These are phyloP conservation scores for Oehlia diaphana DNA, from an alignment of 192 early-diverging fungal genomes.

Conservation along the genomic window DNA sequence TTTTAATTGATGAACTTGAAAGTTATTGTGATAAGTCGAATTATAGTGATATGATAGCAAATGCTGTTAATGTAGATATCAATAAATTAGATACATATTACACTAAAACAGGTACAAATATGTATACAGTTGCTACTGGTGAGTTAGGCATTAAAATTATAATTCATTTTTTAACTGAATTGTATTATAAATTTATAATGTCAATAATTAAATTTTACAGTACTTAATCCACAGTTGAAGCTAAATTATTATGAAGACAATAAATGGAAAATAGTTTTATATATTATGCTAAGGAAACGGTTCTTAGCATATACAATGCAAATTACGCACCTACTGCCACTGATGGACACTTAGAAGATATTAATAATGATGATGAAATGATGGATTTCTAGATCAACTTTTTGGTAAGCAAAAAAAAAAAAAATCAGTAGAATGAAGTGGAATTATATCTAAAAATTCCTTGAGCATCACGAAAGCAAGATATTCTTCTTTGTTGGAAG, in stretches of 20 bases:
- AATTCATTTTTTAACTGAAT: no score
- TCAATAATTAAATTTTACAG: background rate
- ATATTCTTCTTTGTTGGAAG: conserved; percentile 1
- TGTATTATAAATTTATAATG: no score
- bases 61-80: background rate
- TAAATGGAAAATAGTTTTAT: conserved; percentile 11
- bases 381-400: conserved; percentile 7
- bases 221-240: background rate
- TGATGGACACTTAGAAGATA: background rate
- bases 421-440: background rate
- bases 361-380: background rate
- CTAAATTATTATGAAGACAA: conserved; percentile 6
- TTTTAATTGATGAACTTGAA: conserved; percentile 6
- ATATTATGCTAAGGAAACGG: background rate
- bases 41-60: background rate
- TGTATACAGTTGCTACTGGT: conserved; percentile 9
- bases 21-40: background rate
- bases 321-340: background rate
- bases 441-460: conserved; percentile 1
- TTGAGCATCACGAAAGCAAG: background rate
- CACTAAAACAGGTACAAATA: background rate
- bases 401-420: background rate
- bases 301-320: background rate
- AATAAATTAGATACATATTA: background rate
- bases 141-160: no score